Base-by-base conservation (phyloP, 225 moss, liverwort and hornwort species). In the Physcomitrium patens region DNA sequence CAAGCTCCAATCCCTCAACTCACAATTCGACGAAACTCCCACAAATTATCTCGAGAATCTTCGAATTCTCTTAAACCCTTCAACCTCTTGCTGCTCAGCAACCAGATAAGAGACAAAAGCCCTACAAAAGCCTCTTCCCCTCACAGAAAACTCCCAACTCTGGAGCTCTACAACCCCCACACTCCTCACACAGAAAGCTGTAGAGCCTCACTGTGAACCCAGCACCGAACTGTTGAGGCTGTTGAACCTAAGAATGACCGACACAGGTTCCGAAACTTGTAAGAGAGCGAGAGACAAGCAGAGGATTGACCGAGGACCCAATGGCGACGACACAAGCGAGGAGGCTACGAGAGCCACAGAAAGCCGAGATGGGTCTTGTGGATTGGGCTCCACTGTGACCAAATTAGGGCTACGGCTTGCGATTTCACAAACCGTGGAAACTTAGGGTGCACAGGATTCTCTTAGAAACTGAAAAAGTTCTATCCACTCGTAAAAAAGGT, bases 281-380 rank as follows among this genome's bases (percentile, higher is more conserved):
- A 26, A 24, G 17, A 7, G 23, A 0, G 24, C 42, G n/a, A 0
- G 56, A 56, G 58, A 44, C 23, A 44, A 24, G 10, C 24, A 23
- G 1, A 24, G 54, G 3, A 41, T 45, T 17, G 28, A 24, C 17
- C 16, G 24, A 46, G 18, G 24, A 71, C 60, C 59, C 46, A 46
- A 24, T n/a, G 70, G 70, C 23, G 3, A 22, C 13, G 17, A 59
- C 11, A 20, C 37, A 12, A 37, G 18, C 27, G 8, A 41, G 12
- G 42, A 55, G 20, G 57, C 1, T 15, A 57, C 28, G 31, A 55
- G 54, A 74, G 65, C 64, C 73, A 64, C 74, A 65, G 60, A 60
- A n/a, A 7, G 9, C 53, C 49, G 27, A 13, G 27, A 17, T 1
- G 23, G 26, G 12, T 0, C 9, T 31, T 60, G 27, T 65, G 74